Evolutionary conservation across 2,329 filamentous ascomycete species (phyloP), one percentile per base, ranked within the genome.

Genomic region (Hypoxylon sp.): DNA sequence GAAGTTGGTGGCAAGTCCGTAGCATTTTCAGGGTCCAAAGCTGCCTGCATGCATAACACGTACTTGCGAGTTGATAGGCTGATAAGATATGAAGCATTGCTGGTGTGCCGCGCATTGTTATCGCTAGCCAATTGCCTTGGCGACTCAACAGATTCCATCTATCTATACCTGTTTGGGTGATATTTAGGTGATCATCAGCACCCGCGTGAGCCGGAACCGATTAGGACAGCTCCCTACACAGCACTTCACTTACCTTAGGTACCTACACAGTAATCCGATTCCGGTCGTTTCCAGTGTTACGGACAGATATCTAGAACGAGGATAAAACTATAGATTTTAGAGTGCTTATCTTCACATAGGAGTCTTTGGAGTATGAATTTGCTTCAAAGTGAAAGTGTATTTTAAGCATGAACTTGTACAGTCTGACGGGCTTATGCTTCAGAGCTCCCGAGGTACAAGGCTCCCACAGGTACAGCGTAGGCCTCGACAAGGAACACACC

Each of bases 181-280:
- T 15, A 24, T 67, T 67, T 57, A 49, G 65, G 58, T 62, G 44
- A n/a, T 67, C 61, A 65, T 67, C 65, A 56, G 49, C 62, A 65
- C 59, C 65, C 61, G 65, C 65, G 65, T 67, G 65, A 60, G 58
- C 65, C 65, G 65, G 62, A 67, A 62, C 62, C 58, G 62, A 67
- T 65, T 62, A 43, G 48, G 61, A 64, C 57, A 41, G 37, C 22
- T 26, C 34, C 57, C 17, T 11, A 41, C n/a, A n/a, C n/a, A n/a
- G n/a, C n/a, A n/a, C n/a, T n/a, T n/a, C n/a, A n/a, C n/a, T n/a
- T n/a, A n/a, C n/a, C n/a, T n/a, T n/a, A n/a, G n/a, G n/a, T n/a
- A 51, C n/a, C 22, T 28, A 6, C 26, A 47, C 46, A 50, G 48
- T 56, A 47, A 52, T 55, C 56, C 57, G 37, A 54, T 61, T 67